Evolutionary conservation across 2,329 filamentous ascomycete genomes (phyloP).

Genomic region (Aspergillus ruber): DNA sequence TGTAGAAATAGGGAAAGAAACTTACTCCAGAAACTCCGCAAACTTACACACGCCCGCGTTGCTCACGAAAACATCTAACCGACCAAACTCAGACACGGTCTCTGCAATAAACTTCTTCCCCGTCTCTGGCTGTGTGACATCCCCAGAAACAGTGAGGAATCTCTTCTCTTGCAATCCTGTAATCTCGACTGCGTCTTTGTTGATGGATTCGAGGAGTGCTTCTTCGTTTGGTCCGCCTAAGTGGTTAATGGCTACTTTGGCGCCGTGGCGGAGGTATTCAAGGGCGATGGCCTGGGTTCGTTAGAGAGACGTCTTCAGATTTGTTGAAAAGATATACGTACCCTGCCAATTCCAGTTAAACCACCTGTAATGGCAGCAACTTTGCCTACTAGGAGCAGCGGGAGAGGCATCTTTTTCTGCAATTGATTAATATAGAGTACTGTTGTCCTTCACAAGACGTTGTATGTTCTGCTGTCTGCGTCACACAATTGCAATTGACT

Average conservation of each 20-base stretch:
- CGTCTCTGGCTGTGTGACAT: slow-evolving; percentile 69
- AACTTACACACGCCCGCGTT: slow-evolving; percentile 89
- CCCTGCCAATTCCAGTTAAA: slow-evolving; percentile 74
- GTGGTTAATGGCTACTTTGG: slow-evolving; percentile 74
- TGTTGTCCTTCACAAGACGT: too few species aligned
- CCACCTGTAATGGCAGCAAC: slow-evolving; percentile 82
- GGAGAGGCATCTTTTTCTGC: slow-evolving; percentile 20
- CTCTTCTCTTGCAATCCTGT: slow-evolving; percentile 17
- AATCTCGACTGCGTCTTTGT: slow-evolving; percentile 23
- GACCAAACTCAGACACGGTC: slow-evolving; percentile 51
- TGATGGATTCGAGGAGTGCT: slow-evolving; percentile 23
- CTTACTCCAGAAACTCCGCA: slow-evolving; percentile 70
- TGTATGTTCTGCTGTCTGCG: too few species aligned
- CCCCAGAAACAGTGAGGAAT: slow-evolving; percentile 65
- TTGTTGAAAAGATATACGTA: slow-evolving; percentile 10
- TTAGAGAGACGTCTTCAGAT: background rate
- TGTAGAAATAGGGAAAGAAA: slow-evolving; percentile 1
- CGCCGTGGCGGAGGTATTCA: slow-evolving; percentile 70
- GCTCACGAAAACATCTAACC: slow-evolving; percentile 72
- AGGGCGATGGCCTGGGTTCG: slow-evolving; percentile 61
- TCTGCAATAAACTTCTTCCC: slow-evolving; percentile 60
- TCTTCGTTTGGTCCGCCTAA: slow-evolving; percentile 45
- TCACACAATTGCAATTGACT: background rate
- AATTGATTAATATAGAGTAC: too few species aligned
- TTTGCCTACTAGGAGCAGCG: slow-evolving; percentile 61